Evolutionary conservation across 2,329 filamentous ascomycete genomes (phyloP).

Genomic region (Blastomyces gilchristii): DNA sequence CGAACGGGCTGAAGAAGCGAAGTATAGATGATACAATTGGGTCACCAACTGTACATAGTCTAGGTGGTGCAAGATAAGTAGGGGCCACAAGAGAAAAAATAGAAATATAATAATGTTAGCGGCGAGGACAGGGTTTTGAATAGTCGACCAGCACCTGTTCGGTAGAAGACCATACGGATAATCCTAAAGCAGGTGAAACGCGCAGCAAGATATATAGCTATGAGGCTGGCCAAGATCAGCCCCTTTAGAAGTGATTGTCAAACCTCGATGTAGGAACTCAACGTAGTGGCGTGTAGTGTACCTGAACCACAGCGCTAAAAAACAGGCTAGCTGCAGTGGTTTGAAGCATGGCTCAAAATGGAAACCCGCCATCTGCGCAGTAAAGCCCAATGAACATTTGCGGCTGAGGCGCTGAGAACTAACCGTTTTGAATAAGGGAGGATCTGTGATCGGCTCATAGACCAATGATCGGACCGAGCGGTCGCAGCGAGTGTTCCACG

Average conservation of each 20-base stretch:
- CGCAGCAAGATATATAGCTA: conserved; percentile 6
- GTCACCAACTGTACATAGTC: background rate
- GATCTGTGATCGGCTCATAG: background rate
- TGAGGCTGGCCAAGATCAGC: conserved; percentile 2
- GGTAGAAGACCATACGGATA: background rate
- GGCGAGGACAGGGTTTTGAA: conserved; percentile 3
- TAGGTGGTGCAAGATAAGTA: background rate
- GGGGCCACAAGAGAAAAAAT: conserved; percentile 4
- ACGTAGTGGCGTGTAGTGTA: conserved; percentile 2
- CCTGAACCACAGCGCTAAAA: conserved; percentile 3
- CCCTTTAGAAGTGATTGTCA: background rate
- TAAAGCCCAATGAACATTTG: background rate
- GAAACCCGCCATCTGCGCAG: conserved; percentile 1
- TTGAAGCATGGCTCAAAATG: background rate
- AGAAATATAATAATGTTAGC: conserved; percentile 7
- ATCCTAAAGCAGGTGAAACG: conserved; percentile 4
- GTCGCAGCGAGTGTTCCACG: background rate
- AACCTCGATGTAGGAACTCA: conserved; percentile 1
- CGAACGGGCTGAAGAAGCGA: conserved; percentile 2
- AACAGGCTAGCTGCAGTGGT: background rate
- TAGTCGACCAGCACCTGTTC: background rate
- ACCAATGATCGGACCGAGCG: background rate
- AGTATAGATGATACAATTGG: background rate
- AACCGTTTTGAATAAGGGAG: background rate
- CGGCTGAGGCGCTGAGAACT: conserved; percentile 6